Evolutionary conservation across 108 stramenopile genomes (phyloP).

Genomic region (Bacterosira constricta): DNA sequence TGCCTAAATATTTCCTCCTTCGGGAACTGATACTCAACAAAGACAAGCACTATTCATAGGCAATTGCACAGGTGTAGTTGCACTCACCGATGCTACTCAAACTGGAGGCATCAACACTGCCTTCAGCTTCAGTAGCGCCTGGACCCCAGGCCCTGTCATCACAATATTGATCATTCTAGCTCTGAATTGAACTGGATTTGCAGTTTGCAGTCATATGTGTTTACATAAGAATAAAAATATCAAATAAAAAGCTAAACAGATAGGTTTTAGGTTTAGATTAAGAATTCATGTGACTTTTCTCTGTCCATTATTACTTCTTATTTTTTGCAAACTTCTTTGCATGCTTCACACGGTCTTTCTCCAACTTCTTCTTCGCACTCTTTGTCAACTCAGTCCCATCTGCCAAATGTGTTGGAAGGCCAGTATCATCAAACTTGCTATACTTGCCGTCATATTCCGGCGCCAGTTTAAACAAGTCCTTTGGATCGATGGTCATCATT

Average conservation of each 20-base stretch:
- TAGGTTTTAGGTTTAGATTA: too few relatives aligned
- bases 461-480: slow-evolving; percentile 68
- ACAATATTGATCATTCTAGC: too few relatives aligned
- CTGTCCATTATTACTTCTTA: slow-evolving; percentile 25
- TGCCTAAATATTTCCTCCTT: too few relatives aligned
- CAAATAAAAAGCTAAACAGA: not conserved
- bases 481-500: slow-evolving; percentile 66
- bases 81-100: too few relatives aligned
- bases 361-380: slow-evolving; percentile 91
- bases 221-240: not conserved
- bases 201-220: too few relatives aligned
- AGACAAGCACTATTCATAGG: too few relatives aligned
- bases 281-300: not conserved
- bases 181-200: too few relatives aligned
- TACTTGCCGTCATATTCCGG: slow-evolving; percentile 81
- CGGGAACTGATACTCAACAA: too few relatives aligned
- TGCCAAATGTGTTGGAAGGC: slow-evolving; percentile 87
- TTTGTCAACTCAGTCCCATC: slow-evolving; percentile 92
- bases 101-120: too few relatives aligned
- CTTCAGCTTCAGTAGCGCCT: too few relatives aligned
- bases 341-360: slow-evolving; percentile 93
- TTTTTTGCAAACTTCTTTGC: slow-evolving; percentile 56
- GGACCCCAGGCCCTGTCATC: too few relatives aligned
- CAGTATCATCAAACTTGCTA: slow-evolving; percentile 84
- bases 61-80: too few relatives aligned